Percentiles rank a stretch among this genome's conserved stretches.
Conservation (phyloP, 176 grass and related monocot genomes). For the Juncus effusus region DNA sequence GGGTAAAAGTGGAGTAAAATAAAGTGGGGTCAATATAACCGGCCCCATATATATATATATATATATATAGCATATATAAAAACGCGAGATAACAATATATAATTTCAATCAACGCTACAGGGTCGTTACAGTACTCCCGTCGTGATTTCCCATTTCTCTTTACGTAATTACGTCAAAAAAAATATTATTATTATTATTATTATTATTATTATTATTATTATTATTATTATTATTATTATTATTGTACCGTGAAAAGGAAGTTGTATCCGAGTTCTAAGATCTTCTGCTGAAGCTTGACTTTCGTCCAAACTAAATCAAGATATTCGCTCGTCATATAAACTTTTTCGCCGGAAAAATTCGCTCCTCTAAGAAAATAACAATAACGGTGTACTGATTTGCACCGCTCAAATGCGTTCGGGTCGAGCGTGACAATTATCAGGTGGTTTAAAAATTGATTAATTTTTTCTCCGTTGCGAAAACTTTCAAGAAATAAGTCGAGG, state of each 20-base stretch:
- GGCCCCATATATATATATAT: too few species aligned
- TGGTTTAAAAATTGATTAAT: constrained; percentile 47
- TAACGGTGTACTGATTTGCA: constrained; percentile 57
- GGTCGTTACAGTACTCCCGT: too few species aligned
- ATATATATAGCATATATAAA: too few species aligned
- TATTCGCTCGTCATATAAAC: constrained; percentile 76
- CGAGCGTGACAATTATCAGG: constrained; percentile 65
- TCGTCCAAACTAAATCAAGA: constrained; percentile 80
- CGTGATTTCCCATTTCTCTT: too few species aligned
- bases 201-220: too few species aligned
- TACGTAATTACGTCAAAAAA: too few species aligned
- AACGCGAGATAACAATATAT: too few species aligned
- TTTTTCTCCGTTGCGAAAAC: constrained; percentile 49
- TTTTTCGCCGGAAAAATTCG: constrained; percentile 54
- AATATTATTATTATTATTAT: too few species aligned
- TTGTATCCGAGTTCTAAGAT: constrained; percentile 86
- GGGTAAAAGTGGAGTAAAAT: too few species aligned
- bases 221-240: too few species aligned
- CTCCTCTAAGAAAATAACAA: constrained; percentile 56
- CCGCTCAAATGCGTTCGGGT: constrained; percentile 39
- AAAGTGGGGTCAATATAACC: too few species aligned
- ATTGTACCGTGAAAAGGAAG: constrained; percentile 79
- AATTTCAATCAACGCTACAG: too few species aligned
- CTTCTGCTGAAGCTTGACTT: constrained; percentile 58
- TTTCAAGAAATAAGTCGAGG: constrained; percentile 71